phyloP scores from a whole-genome alignment of 2,329 filamentous ascomycete genomes.

The Akanthomyces muscarius region DNA sequence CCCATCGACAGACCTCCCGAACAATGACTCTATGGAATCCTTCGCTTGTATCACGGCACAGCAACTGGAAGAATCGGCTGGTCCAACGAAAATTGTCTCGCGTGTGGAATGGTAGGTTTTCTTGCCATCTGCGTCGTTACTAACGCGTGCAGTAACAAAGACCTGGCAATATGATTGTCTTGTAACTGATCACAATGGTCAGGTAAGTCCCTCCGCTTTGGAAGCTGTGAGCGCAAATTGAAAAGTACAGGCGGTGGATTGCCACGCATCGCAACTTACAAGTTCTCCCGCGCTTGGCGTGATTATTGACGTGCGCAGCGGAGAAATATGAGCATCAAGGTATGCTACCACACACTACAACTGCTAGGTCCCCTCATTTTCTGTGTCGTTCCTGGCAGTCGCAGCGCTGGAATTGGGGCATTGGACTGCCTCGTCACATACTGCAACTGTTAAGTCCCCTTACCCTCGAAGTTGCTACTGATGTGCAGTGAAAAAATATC shows the following conservation, averaged over 20 bases:
- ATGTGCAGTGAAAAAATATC: not conserved
- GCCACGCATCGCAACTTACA: not conserved
- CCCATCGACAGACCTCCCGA: not conserved
- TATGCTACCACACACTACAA: not conserved
- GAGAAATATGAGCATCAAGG: too few relatives aligned
- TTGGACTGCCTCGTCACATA: not conserved
- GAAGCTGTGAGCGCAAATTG: too few relatives aligned
- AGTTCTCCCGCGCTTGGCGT: not conserved
- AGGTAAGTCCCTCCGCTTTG: too few relatives aligned
- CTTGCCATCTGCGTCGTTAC: too few relatives aligned
- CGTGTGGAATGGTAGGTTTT: too few relatives aligned
- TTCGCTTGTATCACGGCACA: conserved; percentile 2
- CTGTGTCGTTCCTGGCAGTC: too few relatives aligned
- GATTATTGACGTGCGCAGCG: too few relatives aligned
- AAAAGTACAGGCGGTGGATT: too few relatives aligned
- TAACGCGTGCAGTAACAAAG: too few relatives aligned
- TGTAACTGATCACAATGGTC: too few relatives aligned
- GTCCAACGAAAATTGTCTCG: not conserved
- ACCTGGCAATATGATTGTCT: too few relatives aligned
- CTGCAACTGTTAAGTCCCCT: not conserved
- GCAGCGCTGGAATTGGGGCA: too few relatives aligned
- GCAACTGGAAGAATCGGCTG: not conserved
- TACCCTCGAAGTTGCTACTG: not conserved
- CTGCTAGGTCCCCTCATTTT: not conserved
- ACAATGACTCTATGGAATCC: not conserved